Conservation (phyloP, 768 basidiomycete genomes). For the Pleurotus tuber-regium region DNA sequence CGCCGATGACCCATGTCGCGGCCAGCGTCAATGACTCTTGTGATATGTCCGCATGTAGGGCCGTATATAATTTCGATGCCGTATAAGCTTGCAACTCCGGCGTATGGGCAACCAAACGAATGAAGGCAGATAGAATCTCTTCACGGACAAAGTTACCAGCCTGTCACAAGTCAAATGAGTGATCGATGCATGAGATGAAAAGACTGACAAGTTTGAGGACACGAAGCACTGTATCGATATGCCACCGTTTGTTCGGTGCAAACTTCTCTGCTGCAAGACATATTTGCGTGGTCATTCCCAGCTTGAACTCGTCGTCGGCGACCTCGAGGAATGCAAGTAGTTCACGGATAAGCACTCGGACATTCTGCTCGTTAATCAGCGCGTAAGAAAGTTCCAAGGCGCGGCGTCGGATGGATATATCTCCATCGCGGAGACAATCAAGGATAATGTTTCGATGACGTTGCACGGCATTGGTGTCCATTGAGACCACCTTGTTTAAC, state of each 20-base stretch:
- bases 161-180: conserved; percentile 34
- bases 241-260: conserved; percentile 98
- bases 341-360: conserved; percentile 89
- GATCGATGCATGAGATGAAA: neutral
- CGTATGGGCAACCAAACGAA: conserved; percentile 94
- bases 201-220: conserved; percentile 81
- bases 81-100: conserved; percentile 97
- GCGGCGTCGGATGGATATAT: conserved; percentile 95
- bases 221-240: conserved; percentile 95
- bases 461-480: conserved; percentile 98
- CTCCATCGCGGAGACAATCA: conserved; percentile 98
- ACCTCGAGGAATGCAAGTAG: conserved; percentile 95
- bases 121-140: conserved; percentile 92
- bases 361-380: conserved; percentile 92
- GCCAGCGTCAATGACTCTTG: conserved; percentile 94
- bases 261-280: conserved; percentile 93
- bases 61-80: conserved; percentile 84
- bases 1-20: conserved; percentile 94
- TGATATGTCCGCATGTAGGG: conserved; percentile 88
- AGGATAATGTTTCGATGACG: conserved; percentile 97
- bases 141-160: conserved; percentile 98
- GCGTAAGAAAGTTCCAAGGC: conserved; percentile 97
- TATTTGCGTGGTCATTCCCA: conserved; percentile 97
- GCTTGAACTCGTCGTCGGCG: conserved; percentile 98
- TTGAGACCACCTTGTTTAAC: conserved; percentile 94